Percentiles rank a stretch among this genome's conserved stretches.
Evolutionary conservation across 106 monocot species (phyloP).

Genomic region (Alisma plantagoaquatica): DNA sequence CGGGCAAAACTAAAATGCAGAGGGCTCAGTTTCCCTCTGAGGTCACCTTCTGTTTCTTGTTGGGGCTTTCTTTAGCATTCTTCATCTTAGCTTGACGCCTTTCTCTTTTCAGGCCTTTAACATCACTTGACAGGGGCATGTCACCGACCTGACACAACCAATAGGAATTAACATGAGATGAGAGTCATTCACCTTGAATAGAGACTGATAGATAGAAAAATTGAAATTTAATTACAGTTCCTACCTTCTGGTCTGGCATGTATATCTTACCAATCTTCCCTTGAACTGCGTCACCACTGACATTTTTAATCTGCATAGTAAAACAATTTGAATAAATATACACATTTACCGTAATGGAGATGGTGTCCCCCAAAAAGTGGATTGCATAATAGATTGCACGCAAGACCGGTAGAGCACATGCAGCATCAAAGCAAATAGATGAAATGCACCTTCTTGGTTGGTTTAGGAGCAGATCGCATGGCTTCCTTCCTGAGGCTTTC

Average conservation of each 20-base stretch:
- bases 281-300: conserved; percentile 46
- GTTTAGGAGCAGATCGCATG: conserved; percentile 45
- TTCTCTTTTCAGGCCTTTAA: conserved; percentile 81
- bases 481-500: conserved; percentile 76
- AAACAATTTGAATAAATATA: no score
- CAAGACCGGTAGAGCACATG: no score
- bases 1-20: no score
- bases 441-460: conserved; percentile 38
- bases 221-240: no score
- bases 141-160: conserved; percentile 53
- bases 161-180: no score
- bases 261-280: conserved; percentile 89
- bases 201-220: not conserved
- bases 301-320: conserved; percentile 65
- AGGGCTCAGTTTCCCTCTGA: no score
- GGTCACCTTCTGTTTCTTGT: no score
- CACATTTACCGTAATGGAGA: no score
- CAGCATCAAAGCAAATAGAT: not conserved
- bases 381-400: no score
- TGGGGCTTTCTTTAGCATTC: conserved; percentile 8
- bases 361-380: no score
- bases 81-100: conserved; percentile 66
- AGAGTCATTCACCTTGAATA: no score
- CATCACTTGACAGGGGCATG: conserved; percentile 36
- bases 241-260: conserved; percentile 91